Conservation (phyloP, 139 green algal genomes). For the Chlorokybus atmophyticus region DNA sequence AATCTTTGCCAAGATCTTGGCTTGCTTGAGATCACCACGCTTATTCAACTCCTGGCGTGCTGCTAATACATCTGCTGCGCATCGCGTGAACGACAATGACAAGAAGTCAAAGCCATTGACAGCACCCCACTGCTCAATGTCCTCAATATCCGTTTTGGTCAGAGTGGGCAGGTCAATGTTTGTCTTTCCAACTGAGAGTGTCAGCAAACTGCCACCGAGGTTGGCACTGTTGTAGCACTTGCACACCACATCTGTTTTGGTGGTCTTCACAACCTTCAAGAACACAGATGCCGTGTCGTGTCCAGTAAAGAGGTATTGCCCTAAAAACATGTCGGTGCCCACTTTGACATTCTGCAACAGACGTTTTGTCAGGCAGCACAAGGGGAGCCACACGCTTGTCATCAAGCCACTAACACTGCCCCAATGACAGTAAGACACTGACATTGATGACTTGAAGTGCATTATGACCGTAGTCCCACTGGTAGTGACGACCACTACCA, state of each 20-base stretch:
- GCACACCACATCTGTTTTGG: constrained; percentile 41
- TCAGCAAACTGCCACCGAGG: constrained; percentile 84
- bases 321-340: constrained; percentile 20
- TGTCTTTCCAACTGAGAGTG: constrained; percentile 10
- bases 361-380: no score
- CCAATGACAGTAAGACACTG: no score
- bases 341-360: no score
- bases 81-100: constrained; percentile 93
- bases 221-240: constrained; percentile 91
- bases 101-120: constrained; percentile 96
- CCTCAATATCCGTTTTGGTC: constrained; percentile 82
- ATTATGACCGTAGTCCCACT: no score
- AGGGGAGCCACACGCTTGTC: no score
- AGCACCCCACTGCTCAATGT: constrained; percentile 81
- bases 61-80: constrained; percentile 78
- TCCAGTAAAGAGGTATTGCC: constrained; percentile 34
- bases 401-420: no score
- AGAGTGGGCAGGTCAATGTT: constrained; percentile 75
- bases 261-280: constrained; percentile 18
- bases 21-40: not conserved
- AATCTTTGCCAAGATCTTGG: constrained; percentile 81
- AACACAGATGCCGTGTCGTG: constrained; percentile 29
- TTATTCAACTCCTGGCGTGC: no score
- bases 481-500: no score
- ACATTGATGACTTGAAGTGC: no score